phyloP scores from a whole-genome alignment of 2,329 filamentous ascomycete species.

The Ascochyta koolunga region DNA sequence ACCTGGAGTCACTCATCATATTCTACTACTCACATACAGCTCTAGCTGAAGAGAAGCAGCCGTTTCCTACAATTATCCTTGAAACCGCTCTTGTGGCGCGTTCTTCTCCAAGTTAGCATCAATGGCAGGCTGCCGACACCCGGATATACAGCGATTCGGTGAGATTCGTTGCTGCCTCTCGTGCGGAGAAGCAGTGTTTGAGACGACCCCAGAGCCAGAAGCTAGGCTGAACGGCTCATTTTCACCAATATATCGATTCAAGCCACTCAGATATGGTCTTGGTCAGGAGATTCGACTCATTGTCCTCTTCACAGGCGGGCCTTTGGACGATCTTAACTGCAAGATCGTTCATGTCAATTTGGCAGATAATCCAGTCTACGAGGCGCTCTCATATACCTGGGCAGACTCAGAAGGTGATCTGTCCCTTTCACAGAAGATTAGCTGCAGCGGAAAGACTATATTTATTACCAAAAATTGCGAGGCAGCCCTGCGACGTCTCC shows the following conservation, averaged over 20 bases:
- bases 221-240: not conserved
- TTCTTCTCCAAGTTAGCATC: not conserved
- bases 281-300: slow-evolving; percentile 22
- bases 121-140: slow-evolving; percentile 8
- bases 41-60: not conserved
- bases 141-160: slow-evolving; percentile 8
- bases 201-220: not conserved
- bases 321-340: slow-evolving; percentile 9
- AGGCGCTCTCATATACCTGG: slow-evolving; percentile 34
- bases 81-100: not conserved
- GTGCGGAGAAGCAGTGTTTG: slow-evolving; percentile 5
- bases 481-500: slow-evolving; percentile 11
- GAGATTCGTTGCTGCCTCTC: slow-evolving; percentile 9
- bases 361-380: slow-evolving; percentile 21
- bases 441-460: not conserved
- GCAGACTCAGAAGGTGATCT: slow-evolving; percentile 6
- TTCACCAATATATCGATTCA: not conserved
- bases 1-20: not conserved
- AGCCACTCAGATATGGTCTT: not conserved
- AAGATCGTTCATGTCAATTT: slow-evolving; percentile 21
- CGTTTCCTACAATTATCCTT: not conserved
- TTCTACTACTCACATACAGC: not conserved
- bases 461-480: slow-evolving; percentile 21
- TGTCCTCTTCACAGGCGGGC: slow-evolving; percentile 8
- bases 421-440: no score